Evolutionary conservation across 108 stramenopile species (phyloP).

Genomic region (Skeletonema tropicum): DNA sequence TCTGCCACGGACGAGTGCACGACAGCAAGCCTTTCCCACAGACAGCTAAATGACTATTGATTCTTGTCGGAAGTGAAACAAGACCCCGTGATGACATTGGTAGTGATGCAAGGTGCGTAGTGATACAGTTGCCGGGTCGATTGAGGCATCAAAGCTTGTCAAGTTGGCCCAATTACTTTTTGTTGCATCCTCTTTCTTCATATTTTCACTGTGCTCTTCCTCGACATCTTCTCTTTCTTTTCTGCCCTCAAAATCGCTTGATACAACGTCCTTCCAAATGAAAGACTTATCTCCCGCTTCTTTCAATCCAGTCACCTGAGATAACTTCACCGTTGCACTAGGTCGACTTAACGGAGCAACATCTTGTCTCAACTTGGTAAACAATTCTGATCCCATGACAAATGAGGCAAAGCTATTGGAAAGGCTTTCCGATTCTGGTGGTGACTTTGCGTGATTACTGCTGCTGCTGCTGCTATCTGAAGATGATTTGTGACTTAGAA

Average conservation of each 20-base stretch:
- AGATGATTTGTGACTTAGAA: not conserved
- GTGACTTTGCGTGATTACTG: not conserved
- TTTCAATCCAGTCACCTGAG: constrained; percentile 13
- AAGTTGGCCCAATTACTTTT: constrained; percentile 31
- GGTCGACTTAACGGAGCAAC: constrained; percentile 35
- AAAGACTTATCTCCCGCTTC: not conserved
- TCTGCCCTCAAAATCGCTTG: not conserved
- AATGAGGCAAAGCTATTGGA: constrained; percentile 40
- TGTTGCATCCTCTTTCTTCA: constrained; percentile 2
- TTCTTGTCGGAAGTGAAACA: constrained; percentile 38
- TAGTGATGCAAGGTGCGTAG: constrained; percentile 35
- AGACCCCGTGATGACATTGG: constrained; percentile 32
- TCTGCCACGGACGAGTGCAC: not conserved
- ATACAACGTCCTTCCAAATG: constrained; percentile 1
- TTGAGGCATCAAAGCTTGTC: constrained; percentile 40
- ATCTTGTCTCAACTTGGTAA: constrained; percentile 23
- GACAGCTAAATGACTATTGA: constrained; percentile 38
- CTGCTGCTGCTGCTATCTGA: too few species aligned
- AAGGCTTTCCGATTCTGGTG: constrained; percentile 3
- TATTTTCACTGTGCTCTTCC: not conserved
- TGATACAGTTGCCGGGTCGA: constrained; percentile 26
- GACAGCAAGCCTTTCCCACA: constrained; percentile 45
- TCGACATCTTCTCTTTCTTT: not conserved
- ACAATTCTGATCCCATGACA: constrained; percentile 29
- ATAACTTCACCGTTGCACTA: constrained; percentile 19